Evolutionary conservation across 163 green algal genomes (phyloP), one percentile per base, ranked within the genome.

Genomic region (Trebouxiophyceae sp.): DNA sequence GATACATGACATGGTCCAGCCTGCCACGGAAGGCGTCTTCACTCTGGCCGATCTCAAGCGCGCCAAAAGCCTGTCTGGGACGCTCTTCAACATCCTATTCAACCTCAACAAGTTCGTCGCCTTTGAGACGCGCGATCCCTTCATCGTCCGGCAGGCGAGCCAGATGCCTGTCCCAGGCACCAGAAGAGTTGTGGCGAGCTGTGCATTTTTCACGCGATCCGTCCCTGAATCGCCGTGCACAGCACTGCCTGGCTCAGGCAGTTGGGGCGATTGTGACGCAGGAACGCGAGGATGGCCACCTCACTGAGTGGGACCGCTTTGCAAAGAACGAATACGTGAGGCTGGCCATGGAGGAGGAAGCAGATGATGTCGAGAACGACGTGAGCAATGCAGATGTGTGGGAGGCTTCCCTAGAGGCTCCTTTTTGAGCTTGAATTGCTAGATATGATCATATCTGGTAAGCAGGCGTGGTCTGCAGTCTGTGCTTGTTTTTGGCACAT

Each of bases 71-170:
- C 82, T 95, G 63, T 80, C 85, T 0, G 86, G 83, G 26, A 91
- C 91, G 33, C 84, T 98, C 28, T 97, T 99, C 85, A 97, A 97
- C 77, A 88, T 95, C 27, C 78, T 99, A 0, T 98, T 97, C 88
- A 98, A 98, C 78, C 81, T 98, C 30, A 92, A 96, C 83, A 98
- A 98, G 74, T 97, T 97, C 70, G 81, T 97, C 23, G 85, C 86
- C 0, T 97, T 93, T 69, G 91, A 97, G 76, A 96, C 88, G 44
- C 78, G 92, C 3, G 93, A 98, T 70, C 93, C 93, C 3, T 97
- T 98, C 71, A 73, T 91, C 0, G 81, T 88, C 46, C 86, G 91
- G 5, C 82, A 92, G 72, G 84, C 81, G n/a, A n/a, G n/a, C n/a
- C n/a, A n/a, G n/a, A n/a, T n/a, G n/a, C n/a, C n/a, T n/a, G n/a